These are phyloP conservation scores for Fusarium foetens DNA, from an alignment of 2,329 filamentous ascomycete genomes.

Conservation along the genomic window DNA sequence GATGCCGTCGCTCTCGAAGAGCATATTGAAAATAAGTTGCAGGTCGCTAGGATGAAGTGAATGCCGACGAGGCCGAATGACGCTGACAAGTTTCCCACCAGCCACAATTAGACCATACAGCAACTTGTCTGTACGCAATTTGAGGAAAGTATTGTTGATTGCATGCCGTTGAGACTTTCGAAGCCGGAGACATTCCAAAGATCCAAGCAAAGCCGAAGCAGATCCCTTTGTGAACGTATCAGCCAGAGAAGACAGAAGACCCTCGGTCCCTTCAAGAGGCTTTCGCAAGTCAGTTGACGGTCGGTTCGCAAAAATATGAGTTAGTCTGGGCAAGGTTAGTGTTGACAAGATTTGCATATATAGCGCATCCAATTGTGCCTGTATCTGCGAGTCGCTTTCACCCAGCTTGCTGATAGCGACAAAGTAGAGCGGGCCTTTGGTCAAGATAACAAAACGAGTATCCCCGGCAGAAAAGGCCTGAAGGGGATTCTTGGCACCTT, in stretches of 20 bases:
- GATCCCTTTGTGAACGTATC: conserved; percentile 96
- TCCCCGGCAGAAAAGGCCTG: conserved; percentile 87
- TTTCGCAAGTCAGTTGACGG: conserved; percentile 94
- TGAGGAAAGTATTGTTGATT: conserved; percentile 90
- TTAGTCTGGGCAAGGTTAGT: conserved; percentile 86
- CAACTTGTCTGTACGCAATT: conserved; percentile 78
- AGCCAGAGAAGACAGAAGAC: conserved; percentile 87
- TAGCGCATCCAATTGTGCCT: conserved; percentile 87
- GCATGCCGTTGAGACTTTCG: conserved; percentile 85
- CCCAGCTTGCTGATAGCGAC: conserved; percentile 91
- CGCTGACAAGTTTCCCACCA: conserved; percentile 91
- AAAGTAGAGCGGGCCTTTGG: conserved; percentile 88
- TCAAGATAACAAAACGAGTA: conserved; percentile 85
- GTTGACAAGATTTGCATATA: conserved; percentile 99
- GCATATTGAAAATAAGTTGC: conserved; percentile 98
- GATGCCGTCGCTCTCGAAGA: conserved; percentile 93
- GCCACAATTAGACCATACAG: conserved; percentile 95
- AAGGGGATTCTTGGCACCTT: conserved; percentile 80
- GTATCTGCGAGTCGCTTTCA: conserved; percentile 91
- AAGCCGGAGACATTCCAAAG: conserved; percentile 91
- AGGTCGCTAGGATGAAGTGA: conserved; percentile 95
- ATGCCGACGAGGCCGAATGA: conserved; percentile 92
- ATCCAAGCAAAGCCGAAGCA: conserved; percentile 85
- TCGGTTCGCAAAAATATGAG: conserved; percentile 86
- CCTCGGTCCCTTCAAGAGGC: conserved; percentile 90